Evolutionary conservation across 495 filamentous ascomycete genomes (phyloP).

Genomic region (Xylaria palmicola): DNA sequence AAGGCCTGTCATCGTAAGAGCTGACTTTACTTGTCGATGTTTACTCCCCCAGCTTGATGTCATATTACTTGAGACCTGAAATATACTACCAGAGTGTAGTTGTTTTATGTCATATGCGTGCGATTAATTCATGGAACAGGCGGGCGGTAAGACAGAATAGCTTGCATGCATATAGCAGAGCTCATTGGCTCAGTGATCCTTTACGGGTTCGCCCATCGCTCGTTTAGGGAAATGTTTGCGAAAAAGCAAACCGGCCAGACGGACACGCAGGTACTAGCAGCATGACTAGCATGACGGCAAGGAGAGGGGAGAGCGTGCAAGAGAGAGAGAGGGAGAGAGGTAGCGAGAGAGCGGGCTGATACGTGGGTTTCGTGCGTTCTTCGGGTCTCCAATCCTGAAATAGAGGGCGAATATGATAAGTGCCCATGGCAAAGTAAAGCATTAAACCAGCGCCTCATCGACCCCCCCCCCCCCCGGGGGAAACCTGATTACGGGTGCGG

Average conservation of each 20-base stretch:
- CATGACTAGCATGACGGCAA: background rate
- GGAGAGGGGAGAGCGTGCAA: no score
- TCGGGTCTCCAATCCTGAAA: background rate
- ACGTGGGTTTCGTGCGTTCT: no score
- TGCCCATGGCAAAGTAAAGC: background rate
- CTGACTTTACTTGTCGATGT: background rate
- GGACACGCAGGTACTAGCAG: background rate
- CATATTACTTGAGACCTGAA: background rate
- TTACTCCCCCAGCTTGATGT: background rate
- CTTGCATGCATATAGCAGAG: background rate
- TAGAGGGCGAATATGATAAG: background rate
- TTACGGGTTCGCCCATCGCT: background rate
- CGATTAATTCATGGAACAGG: background rate
- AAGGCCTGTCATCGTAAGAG: background rate
- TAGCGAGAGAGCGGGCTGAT: background rate
- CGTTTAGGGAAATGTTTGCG: background rate
- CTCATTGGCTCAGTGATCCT: background rate
- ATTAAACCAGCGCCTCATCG: background rate
- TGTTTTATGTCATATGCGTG: background rate
- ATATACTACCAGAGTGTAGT: no score
- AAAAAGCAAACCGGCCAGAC: background rate
- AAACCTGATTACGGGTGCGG: no score
- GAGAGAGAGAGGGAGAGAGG: no score
- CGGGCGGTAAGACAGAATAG: no score
- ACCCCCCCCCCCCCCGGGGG: conserved; percentile 1